Evolutionary conservation across 2,329 filamentous ascomycete genomes (phyloP).

Genomic region (Paraconiothyrium sp.): DNA sequence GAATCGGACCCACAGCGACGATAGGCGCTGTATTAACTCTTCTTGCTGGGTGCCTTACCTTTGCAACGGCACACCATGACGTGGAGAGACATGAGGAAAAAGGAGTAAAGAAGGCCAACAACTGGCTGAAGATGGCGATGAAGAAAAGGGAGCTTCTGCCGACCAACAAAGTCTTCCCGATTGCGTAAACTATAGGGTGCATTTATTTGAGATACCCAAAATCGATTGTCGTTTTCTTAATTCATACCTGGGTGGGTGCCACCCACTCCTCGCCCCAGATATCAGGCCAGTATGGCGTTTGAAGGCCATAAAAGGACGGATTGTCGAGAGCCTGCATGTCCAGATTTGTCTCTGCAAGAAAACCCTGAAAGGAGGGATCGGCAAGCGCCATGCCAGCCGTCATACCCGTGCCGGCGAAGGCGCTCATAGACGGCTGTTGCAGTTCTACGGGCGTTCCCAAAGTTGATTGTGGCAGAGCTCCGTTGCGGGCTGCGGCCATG

Average conservation of each 20-base stretch:
- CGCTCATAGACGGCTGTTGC: slow-evolving; percentile 5
- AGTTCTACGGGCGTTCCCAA: background rate
- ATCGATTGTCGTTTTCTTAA: background rate
- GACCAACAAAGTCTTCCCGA: slow-evolving; percentile 2
- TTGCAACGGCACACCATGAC: slow-evolving; percentile 10
- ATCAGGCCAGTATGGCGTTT: slow-evolving; percentile 29
- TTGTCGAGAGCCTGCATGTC: slow-evolving; percentile 25
- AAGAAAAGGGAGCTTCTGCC: background rate
- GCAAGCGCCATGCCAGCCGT: slow-evolving; percentile 31
- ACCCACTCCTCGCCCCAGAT: slow-evolving; percentile 23
- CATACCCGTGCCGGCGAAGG: slow-evolving; percentile 17
- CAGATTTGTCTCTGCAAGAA: slow-evolving; percentile 27
- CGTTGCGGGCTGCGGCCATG: slow-evolving; percentile 22
- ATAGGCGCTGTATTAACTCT: slow-evolving; percentile 25
- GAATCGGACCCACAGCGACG: slow-evolving; percentile 31
- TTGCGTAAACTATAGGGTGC: background rate
- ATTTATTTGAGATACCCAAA: background rate
- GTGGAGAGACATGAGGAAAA: background rate
- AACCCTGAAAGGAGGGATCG: slow-evolving; percentile 27
- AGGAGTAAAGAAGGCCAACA: background rate
- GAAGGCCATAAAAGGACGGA: slow-evolving; percentile 21
- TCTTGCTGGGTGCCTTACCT: slow-evolving; percentile 21
- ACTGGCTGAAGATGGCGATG: background rate
- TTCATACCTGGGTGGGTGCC: background rate
- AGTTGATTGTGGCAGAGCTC: slow-evolving; percentile 25